Percentiles rank a stretch among this genome's conserved stretches.
Conservation (phyloP, 2,329 filamentous ascomycete genomes). For the Aspergillus ustus region DNA sequence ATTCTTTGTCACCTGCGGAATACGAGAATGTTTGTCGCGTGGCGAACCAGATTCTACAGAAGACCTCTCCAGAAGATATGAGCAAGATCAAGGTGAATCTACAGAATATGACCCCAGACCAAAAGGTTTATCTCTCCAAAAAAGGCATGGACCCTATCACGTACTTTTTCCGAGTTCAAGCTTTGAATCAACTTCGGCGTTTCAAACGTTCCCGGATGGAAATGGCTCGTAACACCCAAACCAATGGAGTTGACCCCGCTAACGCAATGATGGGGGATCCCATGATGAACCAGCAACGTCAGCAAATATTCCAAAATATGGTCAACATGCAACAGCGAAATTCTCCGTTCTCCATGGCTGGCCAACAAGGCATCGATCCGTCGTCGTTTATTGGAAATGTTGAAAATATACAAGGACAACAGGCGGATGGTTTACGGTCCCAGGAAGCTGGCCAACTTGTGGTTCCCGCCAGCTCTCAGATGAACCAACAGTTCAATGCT, state of each 20-base stretch:
- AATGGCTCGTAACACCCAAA: conserved; percentile 35
- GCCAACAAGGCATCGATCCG: conserved; percentile 38
- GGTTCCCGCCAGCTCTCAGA: conserved; percentile 66
- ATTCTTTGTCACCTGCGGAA: conserved; percentile 46
- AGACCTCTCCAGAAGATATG: conserved; percentile 49
- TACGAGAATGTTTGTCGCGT: conserved; percentile 50
- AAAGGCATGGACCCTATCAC: conserved; percentile 56
- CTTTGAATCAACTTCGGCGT: conserved; percentile 47
- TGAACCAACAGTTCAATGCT: conserved; percentile 46
- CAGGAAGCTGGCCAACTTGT: conserved; percentile 66
- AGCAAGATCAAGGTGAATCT: conserved; percentile 55
- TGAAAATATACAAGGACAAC: conserved; percentile 63
- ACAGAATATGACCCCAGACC: conserved; percentile 52
- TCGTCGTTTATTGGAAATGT: conserved; percentile 52
- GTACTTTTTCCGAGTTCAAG: conserved; percentile 56
- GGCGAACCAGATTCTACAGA: conserved; percentile 53
- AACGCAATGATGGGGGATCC: conserved; percentile 41
- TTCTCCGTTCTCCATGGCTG: conserved; percentile 39
- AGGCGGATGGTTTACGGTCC: conserved; percentile 64
- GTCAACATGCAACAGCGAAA: conserved; percentile 44
- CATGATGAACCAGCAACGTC: conserved; percentile 46
- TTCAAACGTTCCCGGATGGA: conserved; percentile 39
- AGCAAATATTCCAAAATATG: conserved; percentile 48
- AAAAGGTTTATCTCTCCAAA: conserved; percentile 50
- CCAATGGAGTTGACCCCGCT: conserved; percentile 34